Evolutionary conservation across 768 basidiomycete genomes (phyloP).

Genomic region (Tylopilus rubrobrunneus): DNA sequence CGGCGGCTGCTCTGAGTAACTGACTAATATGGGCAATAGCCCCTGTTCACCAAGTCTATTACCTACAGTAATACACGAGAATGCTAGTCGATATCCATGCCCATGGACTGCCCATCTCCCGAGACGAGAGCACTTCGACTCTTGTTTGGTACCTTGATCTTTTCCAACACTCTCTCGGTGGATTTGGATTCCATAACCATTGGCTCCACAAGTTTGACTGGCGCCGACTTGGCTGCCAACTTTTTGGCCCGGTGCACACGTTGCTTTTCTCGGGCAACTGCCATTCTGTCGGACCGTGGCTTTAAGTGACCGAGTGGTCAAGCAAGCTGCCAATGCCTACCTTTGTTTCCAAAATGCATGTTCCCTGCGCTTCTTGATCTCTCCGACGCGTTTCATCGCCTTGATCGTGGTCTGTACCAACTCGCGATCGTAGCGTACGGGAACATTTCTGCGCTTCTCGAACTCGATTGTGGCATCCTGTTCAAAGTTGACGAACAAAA

Average conservation of each 20-base stretch:
- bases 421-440: slow-evolving; percentile 95
- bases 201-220: slow-evolving; percentile 67
- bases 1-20: background rate
- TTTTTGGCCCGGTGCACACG: slow-evolving; percentile 68
- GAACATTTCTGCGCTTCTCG: slow-evolving; percentile 97
- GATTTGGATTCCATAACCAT: slow-evolving; percentile 41
- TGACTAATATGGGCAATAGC: slow-evolving; percentile 20
- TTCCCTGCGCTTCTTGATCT: slow-evolving; percentile 89
- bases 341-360: slow-evolving; percentile 95
- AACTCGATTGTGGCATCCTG: slow-evolving; percentile 99
- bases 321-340: slow-evolving; percentile 32
- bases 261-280: slow-evolving; percentile 72
- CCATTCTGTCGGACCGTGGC: slow-evolving; percentile 60
- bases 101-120: slow-evolving; percentile 86
- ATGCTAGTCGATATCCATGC: slow-evolving; percentile 77
- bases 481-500: background rate
- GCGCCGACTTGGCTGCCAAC: slow-evolving; percentile 47
- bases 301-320: background rate
- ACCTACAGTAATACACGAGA: background rate
- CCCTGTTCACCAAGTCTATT: slow-evolving; percentile 9
- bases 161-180: slow-evolving; percentile 59
- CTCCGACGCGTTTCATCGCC: slow-evolving; percentile 93
- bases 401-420: slow-evolving; percentile 88
- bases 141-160: slow-evolving; percentile 69
- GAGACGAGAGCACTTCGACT: slow-evolving; percentile 69